A percentile compares a stretch with the other conserved stretches of the same genome.
These are phyloP conservation scores for Gossypium davidsonii DNA, from an alignment of 441 rosid species.

Conservation along the genomic window DNA sequence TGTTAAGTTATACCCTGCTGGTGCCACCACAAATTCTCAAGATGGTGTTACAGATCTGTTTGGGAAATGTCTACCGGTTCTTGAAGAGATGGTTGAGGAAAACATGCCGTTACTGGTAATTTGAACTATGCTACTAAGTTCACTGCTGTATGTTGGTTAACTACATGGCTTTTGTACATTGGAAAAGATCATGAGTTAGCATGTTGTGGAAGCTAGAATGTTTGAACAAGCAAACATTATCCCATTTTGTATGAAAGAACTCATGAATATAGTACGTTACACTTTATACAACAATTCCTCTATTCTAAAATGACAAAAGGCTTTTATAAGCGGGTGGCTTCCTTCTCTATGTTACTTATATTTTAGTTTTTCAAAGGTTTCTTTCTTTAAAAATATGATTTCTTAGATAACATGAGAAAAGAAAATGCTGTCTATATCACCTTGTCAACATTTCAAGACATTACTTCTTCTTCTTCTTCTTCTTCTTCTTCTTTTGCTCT, in stretches of 20 bases:
- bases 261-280: neutral
- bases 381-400: neutral
- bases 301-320: neutral
- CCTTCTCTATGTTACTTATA: neutral
- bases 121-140: neutral
- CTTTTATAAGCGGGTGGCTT: neutral
- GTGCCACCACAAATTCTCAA: conserved; percentile 95
- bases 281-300: neutral
- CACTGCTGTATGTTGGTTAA: neutral
- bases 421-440: neutral
- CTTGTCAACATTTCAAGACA: neutral
- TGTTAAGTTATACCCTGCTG: conserved; percentile 91
- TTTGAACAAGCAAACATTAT: no score
- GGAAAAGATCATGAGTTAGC: neutral
- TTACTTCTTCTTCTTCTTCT: neutral
- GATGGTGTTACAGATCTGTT: conserved; percentile 88
- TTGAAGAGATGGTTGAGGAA: conserved; percentile 80
- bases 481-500: neutral
- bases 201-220: no score
- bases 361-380: neutral
- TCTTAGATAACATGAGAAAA: neutral
- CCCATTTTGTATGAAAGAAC: no score
- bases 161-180: neutral
- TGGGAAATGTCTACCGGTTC: conserved; percentile 77
- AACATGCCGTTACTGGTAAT: conserved; percentile 89